Percentiles rank a stretch among this genome's conserved stretches.
phyloP scores from a whole-genome alignment of 202 grass and related monocot genomes.

The Eragrostis tef region DNA sequence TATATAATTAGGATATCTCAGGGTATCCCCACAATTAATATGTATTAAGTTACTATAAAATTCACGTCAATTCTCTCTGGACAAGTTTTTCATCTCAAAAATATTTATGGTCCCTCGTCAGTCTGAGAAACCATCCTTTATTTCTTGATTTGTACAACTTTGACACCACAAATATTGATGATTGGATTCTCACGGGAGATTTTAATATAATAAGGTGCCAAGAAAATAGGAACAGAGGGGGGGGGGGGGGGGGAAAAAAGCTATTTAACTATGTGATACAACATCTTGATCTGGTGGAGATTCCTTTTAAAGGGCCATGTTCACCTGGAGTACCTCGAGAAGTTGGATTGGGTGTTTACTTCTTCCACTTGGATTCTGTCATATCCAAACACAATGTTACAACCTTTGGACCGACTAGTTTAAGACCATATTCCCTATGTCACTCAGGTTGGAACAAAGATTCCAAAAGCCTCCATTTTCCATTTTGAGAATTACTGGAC shows the following conservation, averaged over 20 bases:
- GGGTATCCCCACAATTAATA: no score
- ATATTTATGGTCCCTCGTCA: neutral
- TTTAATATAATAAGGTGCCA: neutral
- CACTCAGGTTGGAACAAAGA: no score
- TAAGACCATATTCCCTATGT: no score
- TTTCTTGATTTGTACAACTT: neutral
- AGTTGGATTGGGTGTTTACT: no score
- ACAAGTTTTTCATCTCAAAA: neutral
- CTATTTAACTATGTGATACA: neutral
- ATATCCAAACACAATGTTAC: no score
- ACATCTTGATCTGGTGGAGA: neutral
- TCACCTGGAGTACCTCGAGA: neutral
- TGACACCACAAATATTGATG: neutral
- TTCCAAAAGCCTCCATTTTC: no score
- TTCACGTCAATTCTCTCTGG: fast-evolving
- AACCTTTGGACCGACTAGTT: no score
- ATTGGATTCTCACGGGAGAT: neutral
- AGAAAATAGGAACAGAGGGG: neutral
- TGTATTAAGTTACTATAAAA: neutral
- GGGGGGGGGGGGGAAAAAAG: fast-evolving
- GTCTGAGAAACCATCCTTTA: neutral
- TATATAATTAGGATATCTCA: no score
- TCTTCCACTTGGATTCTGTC: no score
- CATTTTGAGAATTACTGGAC: no score
- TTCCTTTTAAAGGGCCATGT: neutral